These are phyloP conservation scores for Hirschioporus abietinus DNA, from an alignment of 768 basidiomycete species.

Conservation along the genomic window DNA sequence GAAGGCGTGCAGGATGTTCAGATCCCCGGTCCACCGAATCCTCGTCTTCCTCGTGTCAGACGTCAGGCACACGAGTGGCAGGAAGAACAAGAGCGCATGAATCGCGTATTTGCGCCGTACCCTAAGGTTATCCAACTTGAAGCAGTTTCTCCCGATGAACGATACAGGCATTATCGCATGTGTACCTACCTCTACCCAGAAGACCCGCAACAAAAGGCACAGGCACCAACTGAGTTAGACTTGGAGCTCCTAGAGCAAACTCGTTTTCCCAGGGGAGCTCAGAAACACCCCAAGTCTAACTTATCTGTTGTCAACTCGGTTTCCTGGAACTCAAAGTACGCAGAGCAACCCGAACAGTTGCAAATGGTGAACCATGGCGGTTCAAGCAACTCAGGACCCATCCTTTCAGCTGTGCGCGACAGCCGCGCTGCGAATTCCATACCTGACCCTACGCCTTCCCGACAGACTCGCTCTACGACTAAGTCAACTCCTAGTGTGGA, in stretches of 20 bases:
- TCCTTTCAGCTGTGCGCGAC: neutral
- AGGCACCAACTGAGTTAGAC: neutral
- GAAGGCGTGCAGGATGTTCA: neutral
- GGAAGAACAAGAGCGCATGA: neutral
- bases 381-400: neutral
- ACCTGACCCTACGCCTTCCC: neutral
- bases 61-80: neutral
- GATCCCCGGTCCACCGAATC: neutral
- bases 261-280: neutral
- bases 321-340: neutral
- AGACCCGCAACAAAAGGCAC: neutral
- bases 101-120: neutral
- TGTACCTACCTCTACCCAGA: neutral
- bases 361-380: neutral
- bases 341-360: neutral
- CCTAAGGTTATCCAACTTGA: neutral
- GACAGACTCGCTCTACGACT: neutral
- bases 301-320: neutral
- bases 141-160: neutral
- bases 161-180: neutral
- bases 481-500: neutral
- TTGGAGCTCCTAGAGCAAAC: neutral
- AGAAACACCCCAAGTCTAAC: neutral
- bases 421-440: neutral
- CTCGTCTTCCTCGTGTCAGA: neutral